phyloP scores from a whole-genome alignment of 202 grass and related monocot species.

The Hordeum pubiflorum region DNA sequence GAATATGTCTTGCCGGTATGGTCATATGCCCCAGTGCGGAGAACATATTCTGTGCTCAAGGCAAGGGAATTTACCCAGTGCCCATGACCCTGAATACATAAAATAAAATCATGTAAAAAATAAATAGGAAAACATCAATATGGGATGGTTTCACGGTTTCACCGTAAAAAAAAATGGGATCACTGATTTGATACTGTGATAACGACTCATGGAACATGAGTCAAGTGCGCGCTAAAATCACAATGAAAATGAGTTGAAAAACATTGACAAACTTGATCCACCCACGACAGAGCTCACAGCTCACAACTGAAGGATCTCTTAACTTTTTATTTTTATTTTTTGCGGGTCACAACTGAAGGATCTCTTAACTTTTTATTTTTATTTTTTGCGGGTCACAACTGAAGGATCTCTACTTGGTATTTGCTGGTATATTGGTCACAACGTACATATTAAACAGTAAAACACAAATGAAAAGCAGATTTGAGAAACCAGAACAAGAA shows the following conservation, averaged over 20 bases:
- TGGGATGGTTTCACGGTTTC: neutral
- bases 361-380: neutral
- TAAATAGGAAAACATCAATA: neutral
- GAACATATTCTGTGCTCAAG: constrained; percentile 90
- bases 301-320: constrained; percentile 7
- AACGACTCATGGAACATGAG: neutral
- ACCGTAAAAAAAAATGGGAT: neutral
- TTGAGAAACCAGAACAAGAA: neutral
- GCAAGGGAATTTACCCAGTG: constrained; percentile 98
- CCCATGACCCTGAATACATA: constrained; percentile 64
- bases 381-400: neutral
- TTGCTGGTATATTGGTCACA: constrained; percentile 9
- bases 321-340: too few relatives aligned
- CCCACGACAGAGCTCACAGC: neutral
- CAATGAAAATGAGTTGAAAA: constrained; percentile 3
- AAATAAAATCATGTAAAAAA: constrained; percentile 2
- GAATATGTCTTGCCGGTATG: constrained; percentile 82
- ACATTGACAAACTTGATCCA: neutral
- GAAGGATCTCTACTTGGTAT: constrained; percentile 4
- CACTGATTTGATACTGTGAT: neutral
- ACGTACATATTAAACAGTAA: neutral
- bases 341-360: neutral
- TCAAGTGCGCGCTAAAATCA: neutral
- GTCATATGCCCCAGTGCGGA: constrained; percentile 82
- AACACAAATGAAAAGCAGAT: neutral